These are phyloP conservation scores for Penicillium italicum DNA, from an alignment of 2,329 filamentous ascomycete species.

Conservation along the genomic window DNA sequence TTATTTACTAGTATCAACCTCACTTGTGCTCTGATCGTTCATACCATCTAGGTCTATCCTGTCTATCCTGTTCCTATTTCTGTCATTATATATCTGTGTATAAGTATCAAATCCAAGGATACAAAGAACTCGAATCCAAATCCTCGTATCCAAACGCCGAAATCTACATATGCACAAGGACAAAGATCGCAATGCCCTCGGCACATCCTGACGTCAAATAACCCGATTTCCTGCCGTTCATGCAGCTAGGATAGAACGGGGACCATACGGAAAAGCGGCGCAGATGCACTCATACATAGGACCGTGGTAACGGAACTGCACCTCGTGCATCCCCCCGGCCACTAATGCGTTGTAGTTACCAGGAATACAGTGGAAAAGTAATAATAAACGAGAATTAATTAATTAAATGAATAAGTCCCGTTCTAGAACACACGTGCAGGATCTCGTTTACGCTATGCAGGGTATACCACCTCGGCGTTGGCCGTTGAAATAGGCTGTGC, in stretches of 20 bases:
- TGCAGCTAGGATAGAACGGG: conserved; percentile 17
- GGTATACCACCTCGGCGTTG: conserved; percentile 7
- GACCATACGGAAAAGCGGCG: conserved; percentile 8
- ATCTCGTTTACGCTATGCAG: conserved; percentile 9
- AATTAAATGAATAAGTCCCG: neutral
- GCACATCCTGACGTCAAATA: conserved; percentile 20
- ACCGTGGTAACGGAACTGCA: conserved; percentile 26
- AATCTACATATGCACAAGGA: conserved; percentile 2
- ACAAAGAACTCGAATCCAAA: neutral
- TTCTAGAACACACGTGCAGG: conserved; percentile 22
- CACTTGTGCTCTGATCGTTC: neutral
- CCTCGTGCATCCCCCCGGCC: conserved; percentile 32
- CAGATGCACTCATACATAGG: conserved; percentile 9
- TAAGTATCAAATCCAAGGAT: neutral
- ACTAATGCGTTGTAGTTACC: conserved; percentile 31
- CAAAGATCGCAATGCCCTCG: conserved; percentile 8
- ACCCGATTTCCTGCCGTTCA: conserved; percentile 13
- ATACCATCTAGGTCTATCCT: neutral
- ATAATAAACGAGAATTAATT: neutral
- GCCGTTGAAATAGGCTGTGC: conserved; percentile 10
- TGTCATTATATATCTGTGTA: neutral
- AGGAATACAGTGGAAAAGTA: conserved; percentile 2
- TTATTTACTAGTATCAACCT: neutral
- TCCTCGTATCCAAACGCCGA: neutral
- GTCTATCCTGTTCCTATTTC: neutral